Conservation (phyloP, 2,329 filamentous ascomycete genomes). For the Raffaelea deltoideospora region DNA sequence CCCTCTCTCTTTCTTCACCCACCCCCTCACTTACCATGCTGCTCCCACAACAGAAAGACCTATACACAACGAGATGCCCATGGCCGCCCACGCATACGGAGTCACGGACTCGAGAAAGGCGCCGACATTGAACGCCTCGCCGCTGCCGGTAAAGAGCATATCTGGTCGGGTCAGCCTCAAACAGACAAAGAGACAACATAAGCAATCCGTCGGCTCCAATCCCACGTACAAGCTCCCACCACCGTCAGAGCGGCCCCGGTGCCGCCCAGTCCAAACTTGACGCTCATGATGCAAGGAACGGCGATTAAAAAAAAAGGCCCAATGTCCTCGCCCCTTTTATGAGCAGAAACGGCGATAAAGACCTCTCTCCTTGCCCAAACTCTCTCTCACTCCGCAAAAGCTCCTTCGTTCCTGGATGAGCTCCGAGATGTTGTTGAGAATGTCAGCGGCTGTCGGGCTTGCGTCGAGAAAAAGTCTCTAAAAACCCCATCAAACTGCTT, state of each 20-base stretch:
- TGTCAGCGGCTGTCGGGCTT: too few relatives aligned
- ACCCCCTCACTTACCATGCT: constrained; percentile 57
- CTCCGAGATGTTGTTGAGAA: too few relatives aligned
- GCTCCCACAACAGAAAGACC: constrained; percentile 92
- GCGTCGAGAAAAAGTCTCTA: too few relatives aligned
- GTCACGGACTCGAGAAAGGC: constrained; percentile 89
- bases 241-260: constrained; percentile 53
- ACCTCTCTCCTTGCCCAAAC: too few relatives aligned
- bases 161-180: constrained; percentile 36
- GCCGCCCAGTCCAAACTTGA: constrained; percentile 55
- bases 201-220: neutral
- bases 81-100: constrained; percentile 81
- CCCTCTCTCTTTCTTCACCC: neutral
- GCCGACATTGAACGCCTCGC: constrained; percentile 94
- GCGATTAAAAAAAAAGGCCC: too few relatives aligned
- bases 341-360: too few relatives aligned
- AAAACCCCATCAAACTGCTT: too few relatives aligned
- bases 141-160: constrained; percentile 95
- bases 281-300: too few relatives aligned
- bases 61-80: constrained; percentile 89
- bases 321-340: too few relatives aligned
- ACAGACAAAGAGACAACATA: neutral
- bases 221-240: constrained; percentile 63
- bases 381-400: too few relatives aligned
- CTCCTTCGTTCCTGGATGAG: too few relatives aligned